These are phyloP conservation scores for Magnolia changhungtana DNA, from an alignment of 164 flowering plant species.

Conservation along the genomic window DNA sequence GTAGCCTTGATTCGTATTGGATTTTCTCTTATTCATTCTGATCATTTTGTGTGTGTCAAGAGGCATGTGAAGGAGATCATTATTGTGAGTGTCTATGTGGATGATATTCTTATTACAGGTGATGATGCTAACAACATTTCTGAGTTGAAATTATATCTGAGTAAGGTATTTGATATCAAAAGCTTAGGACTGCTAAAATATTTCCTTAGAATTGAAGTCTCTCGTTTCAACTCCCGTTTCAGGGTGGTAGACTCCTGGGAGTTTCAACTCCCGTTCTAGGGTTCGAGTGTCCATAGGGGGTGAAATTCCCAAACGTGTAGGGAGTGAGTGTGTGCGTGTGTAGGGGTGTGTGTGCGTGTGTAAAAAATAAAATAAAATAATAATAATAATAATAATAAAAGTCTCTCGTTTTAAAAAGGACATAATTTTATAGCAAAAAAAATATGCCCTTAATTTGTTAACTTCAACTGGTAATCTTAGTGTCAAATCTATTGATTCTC, in stretches of 20 bases:
- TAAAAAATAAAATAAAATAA: too few relatives aligned
- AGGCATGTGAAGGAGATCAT: neutral
- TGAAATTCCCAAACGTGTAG: too few relatives aligned
- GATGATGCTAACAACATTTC: neutral
- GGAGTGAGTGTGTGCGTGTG: too few relatives aligned
- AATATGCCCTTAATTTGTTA: neutral
- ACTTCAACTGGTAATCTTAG: neutral
- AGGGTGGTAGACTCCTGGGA: too few relatives aligned
- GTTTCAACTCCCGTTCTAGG: too few relatives aligned
- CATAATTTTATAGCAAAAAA: neutral
- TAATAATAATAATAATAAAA: too few relatives aligned
- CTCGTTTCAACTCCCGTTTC: too few relatives aligned
- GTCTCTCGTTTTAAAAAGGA: neutral
- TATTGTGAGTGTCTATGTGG: neutral
- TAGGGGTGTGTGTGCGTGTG: too few relatives aligned
- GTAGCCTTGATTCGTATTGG: neutral
- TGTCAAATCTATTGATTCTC: neutral
- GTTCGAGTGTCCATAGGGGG: too few relatives aligned
- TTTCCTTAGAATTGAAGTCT: neutral
- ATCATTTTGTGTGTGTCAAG: neutral
- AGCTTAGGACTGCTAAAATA: neutral
- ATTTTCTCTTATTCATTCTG: neutral
- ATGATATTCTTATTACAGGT: neutral
- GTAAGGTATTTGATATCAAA: neutral
- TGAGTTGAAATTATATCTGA: neutral